A percentile compares a stretch with the other conserved stretches of the same genome.
phyloP scores from a whole-genome alignment of 148 eudicot genomes.

The Rhododendron simsii region DNA sequence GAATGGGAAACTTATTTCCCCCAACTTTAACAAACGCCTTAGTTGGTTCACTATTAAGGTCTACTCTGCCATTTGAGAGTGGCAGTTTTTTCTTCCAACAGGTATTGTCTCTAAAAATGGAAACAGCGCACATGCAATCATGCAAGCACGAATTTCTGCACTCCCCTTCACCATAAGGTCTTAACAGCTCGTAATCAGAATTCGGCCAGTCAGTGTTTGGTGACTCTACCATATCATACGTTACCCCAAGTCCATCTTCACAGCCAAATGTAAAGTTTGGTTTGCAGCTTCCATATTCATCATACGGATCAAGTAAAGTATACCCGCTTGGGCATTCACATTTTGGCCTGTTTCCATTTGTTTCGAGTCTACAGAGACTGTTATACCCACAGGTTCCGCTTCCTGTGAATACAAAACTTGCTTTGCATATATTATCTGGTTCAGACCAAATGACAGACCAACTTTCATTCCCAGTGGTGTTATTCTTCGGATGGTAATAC shows the following conservation, averaged over 20 bases:
- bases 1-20: background rate
- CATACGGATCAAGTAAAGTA: constrained; percentile 14
- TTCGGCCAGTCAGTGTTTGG: constrained; percentile 9
- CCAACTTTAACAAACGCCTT: constrained; percentile 22
- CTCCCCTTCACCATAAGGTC: background rate
- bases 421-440: constrained; percentile 22
- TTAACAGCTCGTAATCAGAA: constrained; percentile 7
- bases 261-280: constrained; percentile 17
- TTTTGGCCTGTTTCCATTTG: constrained; percentile 9
- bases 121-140: constrained; percentile 17
- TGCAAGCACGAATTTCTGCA: constrained; percentile 5
- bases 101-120: background rate
- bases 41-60: background rate
- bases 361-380: constrained; percentile 22
- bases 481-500: constrained; percentile 13
- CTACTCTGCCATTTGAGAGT: constrained; percentile 15
- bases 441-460: constrained; percentile 9
- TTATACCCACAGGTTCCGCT: constrained; percentile 32
- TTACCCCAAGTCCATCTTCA: background rate
- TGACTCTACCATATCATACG: constrained; percentile 2
- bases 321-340: constrained; percentile 26
- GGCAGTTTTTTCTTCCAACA: constrained; percentile 26
- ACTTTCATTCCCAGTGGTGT: background rate
- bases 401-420: background rate
- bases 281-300: constrained; percentile 24